Percentiles rank a stretch among this genome's conserved stretches.
phyloP scores from a whole-genome alignment of 108 stramenopile species.

The Discostella pseudostelligera region DNA sequence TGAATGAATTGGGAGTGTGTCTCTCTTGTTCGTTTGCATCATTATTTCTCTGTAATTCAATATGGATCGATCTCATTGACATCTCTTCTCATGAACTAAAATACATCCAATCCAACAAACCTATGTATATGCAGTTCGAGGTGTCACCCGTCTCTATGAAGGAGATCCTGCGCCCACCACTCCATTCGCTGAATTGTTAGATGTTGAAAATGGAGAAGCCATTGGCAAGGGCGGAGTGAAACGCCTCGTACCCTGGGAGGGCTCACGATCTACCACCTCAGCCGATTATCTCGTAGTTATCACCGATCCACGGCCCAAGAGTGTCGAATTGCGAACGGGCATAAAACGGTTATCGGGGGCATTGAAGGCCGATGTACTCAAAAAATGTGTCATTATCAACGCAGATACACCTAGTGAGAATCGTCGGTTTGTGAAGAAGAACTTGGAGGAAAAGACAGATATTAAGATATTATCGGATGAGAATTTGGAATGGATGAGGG shows the following conservation, averaged over 20 bases:
- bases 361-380: slow-evolving; percentile 50
- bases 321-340: slow-evolving; percentile 57
- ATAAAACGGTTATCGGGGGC: slow-evolving; percentile 34
- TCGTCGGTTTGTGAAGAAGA: slow-evolving; percentile 72
- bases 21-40: too few species aligned
- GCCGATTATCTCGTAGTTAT: slow-evolving; percentile 63
- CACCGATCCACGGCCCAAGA: slow-evolving; percentile 73
- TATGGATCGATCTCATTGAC: too few species aligned
- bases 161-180: slow-evolving; percentile 76
- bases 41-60: too few species aligned
- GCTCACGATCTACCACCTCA: slow-evolving; percentile 7
- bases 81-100: slow-evolving; percentile 1
- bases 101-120: not conserved
- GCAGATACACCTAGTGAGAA: slow-evolving; percentile 82
- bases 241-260: slow-evolving; percentile 64
- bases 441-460: slow-evolving; percentile 17
- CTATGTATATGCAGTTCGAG: slow-evolving; percentile 22
- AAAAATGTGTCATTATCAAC: slow-evolving; percentile 62
- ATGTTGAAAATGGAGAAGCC: slow-evolving; percentile 52
- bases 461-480: slow-evolving; percentile 59
- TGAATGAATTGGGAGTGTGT: too few species aligned
- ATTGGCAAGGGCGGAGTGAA: slow-evolving; percentile 44
- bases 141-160: slow-evolving; percentile 66
- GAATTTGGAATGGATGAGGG: slow-evolving; percentile 69
- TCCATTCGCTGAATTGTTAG: slow-evolving; percentile 65